Conservation (phyloP, 2,329 filamentous ascomycete genomes). For the Alternaria triticimaculans region DNA sequence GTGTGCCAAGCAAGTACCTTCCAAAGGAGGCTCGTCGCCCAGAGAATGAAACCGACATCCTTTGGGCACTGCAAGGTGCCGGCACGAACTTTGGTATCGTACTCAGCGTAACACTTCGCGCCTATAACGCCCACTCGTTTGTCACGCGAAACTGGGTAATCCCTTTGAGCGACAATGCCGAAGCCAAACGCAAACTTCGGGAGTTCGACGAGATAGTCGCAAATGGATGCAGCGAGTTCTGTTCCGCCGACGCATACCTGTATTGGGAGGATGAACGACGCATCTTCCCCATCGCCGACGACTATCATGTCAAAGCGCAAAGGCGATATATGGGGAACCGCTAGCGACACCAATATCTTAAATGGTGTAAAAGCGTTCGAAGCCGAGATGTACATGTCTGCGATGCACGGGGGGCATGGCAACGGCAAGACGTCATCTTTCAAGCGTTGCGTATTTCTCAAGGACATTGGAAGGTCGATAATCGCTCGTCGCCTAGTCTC, state of each 20-base stretch:
- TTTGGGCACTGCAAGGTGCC: constrained; percentile 66
- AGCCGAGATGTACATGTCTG: constrained; percentile 66
- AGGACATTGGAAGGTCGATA: constrained; percentile 50
- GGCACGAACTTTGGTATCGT: constrained; percentile 67
- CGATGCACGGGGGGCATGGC: constrained; percentile 65
- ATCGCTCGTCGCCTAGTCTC: constrained; percentile 50
- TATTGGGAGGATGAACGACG: constrained; percentile 55
- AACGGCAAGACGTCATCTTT: constrained; percentile 68
- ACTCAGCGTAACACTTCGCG: constrained; percentile 60
- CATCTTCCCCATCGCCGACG: constrained; percentile 6
- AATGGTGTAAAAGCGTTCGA: constrained; percentile 63
- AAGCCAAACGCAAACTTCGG: constrained; percentile 48
- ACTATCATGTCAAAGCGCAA: not conserved
- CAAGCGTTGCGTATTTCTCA: constrained; percentile 69
- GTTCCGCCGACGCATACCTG: constrained; percentile 64
- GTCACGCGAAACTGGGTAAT: constrained; percentile 35
- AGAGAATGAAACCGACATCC: constrained; percentile 58
- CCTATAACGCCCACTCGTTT: constrained; percentile 54
- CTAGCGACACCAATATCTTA: constrained; percentile 45
- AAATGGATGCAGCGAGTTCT: constrained; percentile 50
- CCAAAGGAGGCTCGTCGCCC: constrained; percentile 53
- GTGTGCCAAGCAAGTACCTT: constrained; percentile 56
- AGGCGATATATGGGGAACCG: constrained; percentile 36
- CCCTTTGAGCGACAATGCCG: constrained; percentile 29
- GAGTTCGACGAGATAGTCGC: constrained; percentile 53